A percentile compares a stretch with the other conserved stretches of the same genome.
phyloP scores from a whole-genome alignment of 192 early-diverging fungal species.

The Piromyces finnis region DNA sequence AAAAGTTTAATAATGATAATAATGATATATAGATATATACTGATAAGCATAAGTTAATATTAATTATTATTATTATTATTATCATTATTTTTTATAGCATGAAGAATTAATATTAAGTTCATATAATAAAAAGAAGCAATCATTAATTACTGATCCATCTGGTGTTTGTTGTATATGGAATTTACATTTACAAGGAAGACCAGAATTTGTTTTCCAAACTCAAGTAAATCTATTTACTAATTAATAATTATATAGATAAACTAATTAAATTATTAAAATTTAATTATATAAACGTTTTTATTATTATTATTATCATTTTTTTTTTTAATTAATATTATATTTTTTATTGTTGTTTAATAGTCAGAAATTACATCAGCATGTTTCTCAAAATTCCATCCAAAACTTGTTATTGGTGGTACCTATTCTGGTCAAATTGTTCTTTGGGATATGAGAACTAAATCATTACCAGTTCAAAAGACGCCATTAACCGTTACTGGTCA shows the following conservation, averaged over 20 bases:
- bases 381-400: constrained; percentile 87
- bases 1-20: too few relatives aligned
- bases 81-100: constrained; percentile 19
- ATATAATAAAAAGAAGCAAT: constrained; percentile 71
- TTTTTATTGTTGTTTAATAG: background rate
- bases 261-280: too few relatives aligned
- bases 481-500: constrained; percentile 84
- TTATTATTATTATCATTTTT: too few relatives aligned
- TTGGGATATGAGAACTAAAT: constrained; percentile 91
- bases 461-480: constrained; percentile 78
- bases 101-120: constrained; percentile 76
- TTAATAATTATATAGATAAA: too few relatives aligned
- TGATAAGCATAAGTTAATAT: too few relatives aligned
- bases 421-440: constrained; percentile 95
- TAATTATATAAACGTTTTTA: too few relatives aligned
- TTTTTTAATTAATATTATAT: too few relatives aligned
- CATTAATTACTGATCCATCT: constrained; percentile 75
- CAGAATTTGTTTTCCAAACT: constrained; percentile 87
- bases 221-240: constrained; percentile 20
- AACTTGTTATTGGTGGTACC: constrained; percentile 81
- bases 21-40: background rate
- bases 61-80: background rate
- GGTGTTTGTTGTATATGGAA: constrained; percentile 95
- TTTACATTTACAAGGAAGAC: constrained; percentile 61
- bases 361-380: constrained; percentile 54